phyloP scores from a whole-genome alignment of 108 stramenopile genomes.

The Epithemia pelagica region DNA sequence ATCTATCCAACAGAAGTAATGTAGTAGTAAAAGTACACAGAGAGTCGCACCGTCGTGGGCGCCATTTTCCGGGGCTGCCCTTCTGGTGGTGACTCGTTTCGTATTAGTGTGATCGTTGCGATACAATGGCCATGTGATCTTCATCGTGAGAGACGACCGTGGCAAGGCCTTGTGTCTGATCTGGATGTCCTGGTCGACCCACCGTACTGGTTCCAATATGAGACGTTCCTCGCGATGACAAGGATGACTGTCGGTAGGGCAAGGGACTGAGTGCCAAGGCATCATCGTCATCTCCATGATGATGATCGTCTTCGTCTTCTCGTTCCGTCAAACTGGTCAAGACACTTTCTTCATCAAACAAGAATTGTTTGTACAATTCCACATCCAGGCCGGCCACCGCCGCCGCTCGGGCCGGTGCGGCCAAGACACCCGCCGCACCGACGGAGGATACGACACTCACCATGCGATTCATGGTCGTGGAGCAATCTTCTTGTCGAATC shows the following conservation, averaged over 20 bases:
- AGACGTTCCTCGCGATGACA: not conserved
- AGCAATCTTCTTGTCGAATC: constrained; percentile 6
- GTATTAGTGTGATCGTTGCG: not conserved
- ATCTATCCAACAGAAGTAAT: too few relatives aligned
- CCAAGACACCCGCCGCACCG: not conserved
- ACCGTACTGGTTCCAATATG: too few relatives aligned
- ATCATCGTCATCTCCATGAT: not conserved
- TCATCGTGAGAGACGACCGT: not conserved
- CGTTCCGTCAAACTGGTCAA: not conserved
- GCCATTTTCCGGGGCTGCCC: too few relatives aligned
- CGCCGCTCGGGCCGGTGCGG: not conserved
- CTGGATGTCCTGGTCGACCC: not conserved
- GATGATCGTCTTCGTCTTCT: constrained; percentile 8
- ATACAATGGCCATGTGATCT: not conserved
- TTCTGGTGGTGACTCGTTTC: too few relatives aligned
- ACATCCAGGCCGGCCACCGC: constrained; percentile 4
- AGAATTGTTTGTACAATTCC: constrained; percentile 10
- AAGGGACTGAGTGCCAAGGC: not conserved
- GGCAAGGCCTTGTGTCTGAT: not conserved
- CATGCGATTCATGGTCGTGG: constrained; percentile 2
- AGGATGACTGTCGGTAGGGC: not conserved
- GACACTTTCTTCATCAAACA: constrained; percentile 15
- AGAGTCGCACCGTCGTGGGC: too few relatives aligned
- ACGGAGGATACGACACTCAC: not conserved
- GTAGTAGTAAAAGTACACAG: too few relatives aligned